Percentiles rank a stretch among this genome's conserved stretches.
These are phyloP conservation scores for Leishmania guyanensis DNA, from an alignment of 208 protist genomes.

Conservation along the genomic window DNA sequence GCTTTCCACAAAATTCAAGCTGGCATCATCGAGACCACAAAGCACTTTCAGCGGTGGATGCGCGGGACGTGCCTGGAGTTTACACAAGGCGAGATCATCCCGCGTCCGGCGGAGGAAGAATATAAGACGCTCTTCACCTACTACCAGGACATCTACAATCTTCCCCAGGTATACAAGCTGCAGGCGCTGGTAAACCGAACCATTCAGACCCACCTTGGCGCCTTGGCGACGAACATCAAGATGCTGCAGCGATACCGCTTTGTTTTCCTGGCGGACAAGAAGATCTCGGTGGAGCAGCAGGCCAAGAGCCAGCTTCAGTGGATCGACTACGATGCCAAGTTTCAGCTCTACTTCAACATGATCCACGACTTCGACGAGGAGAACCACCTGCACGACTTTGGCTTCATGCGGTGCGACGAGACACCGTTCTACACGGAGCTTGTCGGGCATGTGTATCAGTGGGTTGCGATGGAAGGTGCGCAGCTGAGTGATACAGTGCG, in stretches of 20 bases:
- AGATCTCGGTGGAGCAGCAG: constrained; percentile 94
- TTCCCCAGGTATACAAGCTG: constrained; percentile 90
- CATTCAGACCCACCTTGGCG: constrained; percentile 91
- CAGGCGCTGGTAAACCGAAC: constrained; percentile 90
- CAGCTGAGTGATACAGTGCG: constrained; percentile 92
- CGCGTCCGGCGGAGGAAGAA: constrained; percentile 81
- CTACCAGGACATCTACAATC: constrained; percentile 93
- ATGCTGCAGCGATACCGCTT: constrained; percentile 94
- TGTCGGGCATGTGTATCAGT: constrained; percentile 90
- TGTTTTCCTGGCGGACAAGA: constrained; percentile 94
- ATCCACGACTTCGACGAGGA: constrained; percentile 91
- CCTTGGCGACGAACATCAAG: constrained; percentile 92
- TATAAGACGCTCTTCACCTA: constrained; percentile 93
- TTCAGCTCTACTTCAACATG: constrained; percentile 95
- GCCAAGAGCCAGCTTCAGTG: constrained; percentile 93
- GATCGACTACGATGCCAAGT: constrained; percentile 96
- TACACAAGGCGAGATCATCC: constrained; percentile 90
- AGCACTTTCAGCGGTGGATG: constrained; percentile 96
- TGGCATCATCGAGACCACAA: constrained; percentile 94
- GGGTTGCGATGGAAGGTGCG: constrained; percentile 94
- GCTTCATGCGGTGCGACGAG: constrained; percentile 95
- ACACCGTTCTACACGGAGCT: constrained; percentile 91
- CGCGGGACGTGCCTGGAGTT: constrained; percentile 96
- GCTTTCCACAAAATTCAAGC: constrained; percentile 92
- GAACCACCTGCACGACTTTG: constrained; percentile 90